Conservation (phyloP, 2,329 filamentous ascomycete species). For the Nannizzia gypsea region DNA sequence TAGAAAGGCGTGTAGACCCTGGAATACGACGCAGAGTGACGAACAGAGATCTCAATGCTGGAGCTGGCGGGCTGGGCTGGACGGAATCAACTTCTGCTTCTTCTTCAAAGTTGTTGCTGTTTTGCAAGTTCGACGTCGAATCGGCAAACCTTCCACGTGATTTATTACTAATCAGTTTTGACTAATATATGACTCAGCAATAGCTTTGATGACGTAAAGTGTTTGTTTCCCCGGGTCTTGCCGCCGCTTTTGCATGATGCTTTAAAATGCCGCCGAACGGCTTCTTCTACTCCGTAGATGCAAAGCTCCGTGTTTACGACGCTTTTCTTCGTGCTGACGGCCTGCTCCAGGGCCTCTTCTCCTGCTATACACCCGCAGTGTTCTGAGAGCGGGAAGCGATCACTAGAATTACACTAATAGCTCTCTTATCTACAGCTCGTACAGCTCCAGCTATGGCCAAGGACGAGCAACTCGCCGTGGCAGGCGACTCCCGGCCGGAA, state of each 20-base stretch:
- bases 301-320: background rate
- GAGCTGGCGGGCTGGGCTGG: background rate
- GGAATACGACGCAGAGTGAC: background rate
- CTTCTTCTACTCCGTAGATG: background rate
- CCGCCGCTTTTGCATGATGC: background rate
- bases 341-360: background rate
- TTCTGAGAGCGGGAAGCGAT: background rate
- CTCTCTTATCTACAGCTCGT: background rate
- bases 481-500: conserved; percentile 7
- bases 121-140: background rate
- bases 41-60: background rate
- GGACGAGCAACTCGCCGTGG: conserved; percentile 22
- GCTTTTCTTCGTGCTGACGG: background rate
- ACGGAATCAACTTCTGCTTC: background rate
- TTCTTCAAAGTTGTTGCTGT: background rate
- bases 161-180: background rate
- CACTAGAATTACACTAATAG: no score
- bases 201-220: background rate
- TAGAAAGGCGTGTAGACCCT: background rate
- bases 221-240: background rate
- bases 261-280: background rate
- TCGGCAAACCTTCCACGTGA: background rate
- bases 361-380: background rate
- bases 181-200: background rate
- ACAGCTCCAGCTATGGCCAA: conserved; percentile 7